phyloP scores from a whole-genome alignment of 441 rosid genomes.

The Jatropha podagrica region DNA sequence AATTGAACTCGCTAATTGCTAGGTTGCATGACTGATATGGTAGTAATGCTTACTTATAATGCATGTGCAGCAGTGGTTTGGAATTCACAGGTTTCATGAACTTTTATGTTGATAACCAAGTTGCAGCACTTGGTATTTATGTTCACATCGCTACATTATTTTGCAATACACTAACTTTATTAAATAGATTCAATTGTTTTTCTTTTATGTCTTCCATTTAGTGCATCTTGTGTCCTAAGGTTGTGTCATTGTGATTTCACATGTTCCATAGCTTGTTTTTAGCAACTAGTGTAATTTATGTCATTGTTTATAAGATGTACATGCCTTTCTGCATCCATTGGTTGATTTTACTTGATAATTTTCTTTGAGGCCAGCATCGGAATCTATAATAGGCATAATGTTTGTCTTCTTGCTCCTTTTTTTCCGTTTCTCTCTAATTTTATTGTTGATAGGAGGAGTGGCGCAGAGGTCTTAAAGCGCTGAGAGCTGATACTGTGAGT shows the following conservation, averaged over 20 bases:
- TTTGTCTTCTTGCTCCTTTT: not conserved
- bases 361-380: not conserved
- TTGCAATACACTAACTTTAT: too few species aligned
- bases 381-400: not conserved
- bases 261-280: not conserved
- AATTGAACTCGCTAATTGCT: not conserved
- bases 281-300: not conserved
- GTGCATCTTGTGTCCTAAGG: not conserved
- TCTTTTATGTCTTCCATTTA: too few species aligned
- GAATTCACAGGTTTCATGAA: not conserved
- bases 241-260: not conserved
- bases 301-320: not conserved
- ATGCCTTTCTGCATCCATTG: not conserved
- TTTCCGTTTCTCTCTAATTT: slow-evolving; percentile 16
- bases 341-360: not conserved
- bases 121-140: not conserved
- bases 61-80: not conserved
- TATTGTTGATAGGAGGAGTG: slow-evolving; percentile 70
- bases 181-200: too few species aligned
- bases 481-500: slow-evolving; percentile 74
- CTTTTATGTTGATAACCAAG: not conserved
- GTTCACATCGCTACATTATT: not conserved
- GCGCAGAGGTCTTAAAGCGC: slow-evolving; percentile 78
- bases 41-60: not conserved
- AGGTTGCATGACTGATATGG: not conserved